Base-by-base conservation (phyloP, 345 rosid genomes). In the Ceriops zippeliana region DNA sequence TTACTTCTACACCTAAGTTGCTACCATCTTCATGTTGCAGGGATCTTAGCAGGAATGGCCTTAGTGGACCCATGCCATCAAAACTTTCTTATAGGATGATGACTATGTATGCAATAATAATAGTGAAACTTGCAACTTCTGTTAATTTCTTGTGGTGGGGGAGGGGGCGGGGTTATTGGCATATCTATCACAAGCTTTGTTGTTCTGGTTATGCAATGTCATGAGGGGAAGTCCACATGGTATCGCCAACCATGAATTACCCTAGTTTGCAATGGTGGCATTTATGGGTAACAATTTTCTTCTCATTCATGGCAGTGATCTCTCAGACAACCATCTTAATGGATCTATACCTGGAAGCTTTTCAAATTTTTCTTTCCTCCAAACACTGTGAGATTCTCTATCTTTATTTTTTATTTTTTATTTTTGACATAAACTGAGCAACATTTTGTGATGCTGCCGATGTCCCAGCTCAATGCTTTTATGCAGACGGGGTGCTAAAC, bases 311-410 rank as follows among this genome's bases (percentile, higher is more conserved):
- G 75, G 76, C 87, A 89, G 96, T 56, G 73, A 83, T 62, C 73
- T 89, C 49, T 81, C 89, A 67, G 53, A 81, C 62, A 87, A 89
- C 68, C 53, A 27, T 57, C 86, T 87, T 27, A 80, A 30, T 26
- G 89, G 96, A 66, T 46, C 87, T 20, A 83, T 89, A 46, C 87
- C 92, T 53, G 68, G 80, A 24, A 79, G 66, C 16, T 85, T 85
- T 65, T 80, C 92, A 32, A 86, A 80, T 78, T 83, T 87, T 61
- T 82, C 80, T 65, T 35, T 2, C 20, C 86, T 87, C 61, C 96
- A 89, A 67, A 80, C 53, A 78, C 69, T 87, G 90, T 89, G 83
- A 77, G 76, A 65, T 46, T 30, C 61, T 37, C 26, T 24, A 22
- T 66, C 69, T 13, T 24, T 24, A 24, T 24, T 24, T 6, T 13